Conservation (phyloP, 192 early-diverging fungal species). For the Powellomyces hirtus region DNA sequence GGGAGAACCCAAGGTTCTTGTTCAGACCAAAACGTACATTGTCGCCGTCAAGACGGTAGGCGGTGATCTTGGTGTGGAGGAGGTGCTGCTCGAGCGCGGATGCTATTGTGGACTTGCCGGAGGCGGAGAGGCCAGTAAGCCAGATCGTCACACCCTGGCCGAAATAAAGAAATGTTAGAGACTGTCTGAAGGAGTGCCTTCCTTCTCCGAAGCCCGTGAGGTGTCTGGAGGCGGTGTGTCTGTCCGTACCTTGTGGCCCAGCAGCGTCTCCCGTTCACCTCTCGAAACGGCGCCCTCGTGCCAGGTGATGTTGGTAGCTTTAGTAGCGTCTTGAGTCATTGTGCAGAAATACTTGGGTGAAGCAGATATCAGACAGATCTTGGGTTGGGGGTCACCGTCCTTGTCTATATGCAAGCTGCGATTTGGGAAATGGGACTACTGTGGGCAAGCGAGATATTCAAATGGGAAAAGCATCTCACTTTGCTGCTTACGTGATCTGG, state of each 20-base stretch:
- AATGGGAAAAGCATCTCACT: too few species aligned
- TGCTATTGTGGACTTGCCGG: constrained; percentile 90
- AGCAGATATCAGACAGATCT: too few species aligned
- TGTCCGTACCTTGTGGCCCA: constrained; percentile 61
- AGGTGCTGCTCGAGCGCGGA: constrained; percentile 86
- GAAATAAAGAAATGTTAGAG: background rate
- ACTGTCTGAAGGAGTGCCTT: too few species aligned
- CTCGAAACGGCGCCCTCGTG: constrained; percentile 74
- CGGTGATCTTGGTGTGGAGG: constrained; percentile 67
- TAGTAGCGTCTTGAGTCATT: too few species aligned
- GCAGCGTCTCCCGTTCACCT: constrained; percentile 67
- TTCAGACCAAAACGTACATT: constrained; percentile 97
- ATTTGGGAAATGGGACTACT: too few species aligned
- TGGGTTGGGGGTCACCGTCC: too few species aligned
- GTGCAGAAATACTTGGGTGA: too few species aligned
- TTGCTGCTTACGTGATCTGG: too few species aligned
- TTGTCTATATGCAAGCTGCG: too few species aligned
- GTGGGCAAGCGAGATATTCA: too few species aligned
- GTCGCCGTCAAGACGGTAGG: constrained; percentile 93
- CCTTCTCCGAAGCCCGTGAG: background rate
- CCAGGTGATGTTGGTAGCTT: constrained; percentile 83
- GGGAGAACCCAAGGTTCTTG: constrained; percentile 90
- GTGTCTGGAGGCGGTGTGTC: background rate
- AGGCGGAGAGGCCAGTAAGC: constrained; percentile 95
- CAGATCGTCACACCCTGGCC: constrained; percentile 76